Evolutionary conservation across 2,329 filamentous ascomycete species (phyloP), one percentile per base, ranked within the genome.

Genomic region (Sporothrix dimorphospora): DNA sequence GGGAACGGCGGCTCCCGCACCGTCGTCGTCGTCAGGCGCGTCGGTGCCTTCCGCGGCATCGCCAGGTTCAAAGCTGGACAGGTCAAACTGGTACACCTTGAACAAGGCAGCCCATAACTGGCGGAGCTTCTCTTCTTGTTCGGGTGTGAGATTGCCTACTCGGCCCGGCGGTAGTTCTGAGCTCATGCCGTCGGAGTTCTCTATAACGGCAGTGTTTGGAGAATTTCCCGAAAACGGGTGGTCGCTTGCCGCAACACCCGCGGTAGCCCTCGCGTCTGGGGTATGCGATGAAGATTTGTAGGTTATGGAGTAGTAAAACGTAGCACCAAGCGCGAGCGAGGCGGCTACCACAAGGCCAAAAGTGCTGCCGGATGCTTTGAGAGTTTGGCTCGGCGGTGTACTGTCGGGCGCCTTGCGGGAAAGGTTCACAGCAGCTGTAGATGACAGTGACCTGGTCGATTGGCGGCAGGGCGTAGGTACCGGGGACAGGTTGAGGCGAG

Each of bases 111-210:
- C 82, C 96, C 96, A 99, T 76, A 98, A 87, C 81, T 97, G 92
- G 78, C 91, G 92, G 72, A 99, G 85, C 83, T 97, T 98, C 75
- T 88, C 88, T 78, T 97, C 93, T 82, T 99, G 90, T 74, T 98
- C 94, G 3, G 89, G 81, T n/a, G 94, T 98, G 72, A 99, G 86
- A 76, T 93, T 97, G 73, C 93, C 94, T 71, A 94, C 88, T 74
- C 94, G 90, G 70, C 96, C 96, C 49, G 91, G 88, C 59, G 86
- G 87, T 27, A 79, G 74, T 76, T 85, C 81, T 40, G 78, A 77
- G 30, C 78, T 40, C 73, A 76, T 75, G 4, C 72, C 49, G 69
- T 72, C 73, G 27, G 72, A 11, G 27, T 21, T 42, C 57, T 63
- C 53, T 21, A n/a, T 16, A 12, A 24, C 47, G 21, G 6, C 2